Evolutionary conservation across 768 basidiomycete genomes (phyloP), one percentile per base, ranked within the genome.

Genomic region (Daedaleopsis nitida): DNA sequence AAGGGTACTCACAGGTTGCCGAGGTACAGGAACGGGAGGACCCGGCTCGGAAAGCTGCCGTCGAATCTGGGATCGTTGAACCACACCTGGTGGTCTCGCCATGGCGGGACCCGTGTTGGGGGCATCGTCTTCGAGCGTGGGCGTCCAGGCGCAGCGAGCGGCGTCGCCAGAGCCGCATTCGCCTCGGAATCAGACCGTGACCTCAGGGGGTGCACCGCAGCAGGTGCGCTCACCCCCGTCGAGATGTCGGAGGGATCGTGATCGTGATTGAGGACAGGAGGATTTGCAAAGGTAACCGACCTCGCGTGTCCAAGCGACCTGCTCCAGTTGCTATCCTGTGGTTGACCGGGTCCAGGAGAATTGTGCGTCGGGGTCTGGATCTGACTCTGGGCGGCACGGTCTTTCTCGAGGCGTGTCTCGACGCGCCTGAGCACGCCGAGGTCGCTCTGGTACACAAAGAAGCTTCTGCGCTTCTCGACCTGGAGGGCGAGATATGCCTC

Each of bases 401-500:
- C 72, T 48, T 70, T 66, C 71, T 71, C 66, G 10, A 86, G 69
- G 43, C 76, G 74, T 45, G 72, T 76, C 75, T 96, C 95, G 48
- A 95, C 82, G 45, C 84, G 80, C 64, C 84, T 79, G 67, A 97
- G 75, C 32, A 95, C 71, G 5, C 83, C 83, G 57, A 96, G 73
- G 74, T 98, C 96, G 52, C 78, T 78, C 58, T 86, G 86, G 74
- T 97, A 97, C 55, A 98, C 92, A 66, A 96, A 98, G 77, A 98
- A 98, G 63, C 87, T 90, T 54, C 96, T 76, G 55, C 83, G 79
- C 71, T 89, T 89, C 58, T 78, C 81, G 44, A 89, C 86, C 75
- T 98, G 96, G 64, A 98, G 82, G 71, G 94, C 88, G 35, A 98
- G 79, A 76, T 96, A 98, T 8, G 95, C 96, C 71, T 96, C 93